Evolutionary conservation across 129 eudicot genomes (phyloP), one percentile per base, ranked within the genome.

Genomic region (Flaveria trinervia): DNA sequence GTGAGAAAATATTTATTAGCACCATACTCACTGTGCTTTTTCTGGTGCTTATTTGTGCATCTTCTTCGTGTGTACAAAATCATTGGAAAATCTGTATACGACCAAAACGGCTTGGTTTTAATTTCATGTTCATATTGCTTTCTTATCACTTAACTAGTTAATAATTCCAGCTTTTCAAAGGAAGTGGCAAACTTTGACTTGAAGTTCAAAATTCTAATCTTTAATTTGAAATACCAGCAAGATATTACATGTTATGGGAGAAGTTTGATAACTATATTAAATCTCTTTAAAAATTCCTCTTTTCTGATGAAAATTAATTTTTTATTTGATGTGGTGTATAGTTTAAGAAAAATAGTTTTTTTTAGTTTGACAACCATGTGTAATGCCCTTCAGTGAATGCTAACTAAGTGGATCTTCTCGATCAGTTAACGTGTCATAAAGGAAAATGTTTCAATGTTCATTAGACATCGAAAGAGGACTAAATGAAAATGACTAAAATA

Each of bases 131-230:
- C 50, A 48, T 39, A 39, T 17, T 72, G 41, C 52, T 18, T 64
- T 49, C 1, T n/a, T 18, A 11, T 64, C 10, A 75, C 15, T 46
- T 64, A 75, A 25, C 50, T 28, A 49, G 5, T 12, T 45, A 74
- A 15, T 45, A 26, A 5, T 74, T 73, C 25, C 56, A 44, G 22
- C 48, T 49, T 64, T 64, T 18, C 14, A 76, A 65, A 57, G 57
- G 41, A 75, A 18, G 72, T 64, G 72, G 70, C 46, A 25, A 48
- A 60, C 61, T 75, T 75, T 75, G 71, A 62, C 71, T 61, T 61
- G 14, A 16, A 15, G 61, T 22, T 45, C 49, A 45, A 61, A 75
- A 61, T 23, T 36, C 3, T 46, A 26, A 16, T 26, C 11, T 76
- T 65, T 9, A 33, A 18, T 36, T 11, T 48, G 22, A 64, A 10